A percentile compares a stretch with the other conserved stretches of the same genome.
phyloP scores from a whole-genome alignment of 106 monocot genomes.

The Cymbidium sinense region DNA sequence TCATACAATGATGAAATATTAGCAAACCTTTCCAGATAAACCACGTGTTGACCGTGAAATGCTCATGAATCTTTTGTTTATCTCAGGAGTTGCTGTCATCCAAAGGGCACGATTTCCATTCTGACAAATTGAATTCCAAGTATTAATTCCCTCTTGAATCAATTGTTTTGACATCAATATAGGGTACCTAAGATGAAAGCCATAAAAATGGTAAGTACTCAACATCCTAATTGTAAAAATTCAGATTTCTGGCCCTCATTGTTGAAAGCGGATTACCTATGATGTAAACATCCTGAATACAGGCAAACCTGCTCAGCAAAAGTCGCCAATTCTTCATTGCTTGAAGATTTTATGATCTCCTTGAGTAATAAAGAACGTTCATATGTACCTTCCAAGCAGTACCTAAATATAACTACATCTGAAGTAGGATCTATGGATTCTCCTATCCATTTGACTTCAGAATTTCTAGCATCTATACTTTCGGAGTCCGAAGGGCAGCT shows the following conservation, averaged over 20 bases:
- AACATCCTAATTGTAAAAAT: not conserved
- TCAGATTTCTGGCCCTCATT: slow-evolving; percentile 1
- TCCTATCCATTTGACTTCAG: slow-evolving; percentile 15
- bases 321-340: slow-evolving; percentile 45
- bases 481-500: slow-evolving; percentile 63
- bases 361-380: slow-evolving; percentile 59
- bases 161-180: slow-evolving; percentile 69
- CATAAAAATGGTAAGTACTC: not conserved
- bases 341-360: slow-evolving; percentile 31
- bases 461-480: slow-evolving; percentile 55
- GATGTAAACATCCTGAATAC: slow-evolving; percentile 85
- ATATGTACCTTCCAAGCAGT: slow-evolving; percentile 67
- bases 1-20: not conserved
- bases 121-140: slow-evolving; percentile 61
- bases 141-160: slow-evolving; percentile 45
- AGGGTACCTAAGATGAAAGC: slow-evolving; percentile 43
- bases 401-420: slow-evolving; percentile 63
- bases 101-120: slow-evolving; percentile 54
- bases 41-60: slow-evolving; percentile 58
- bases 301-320: slow-evolving; percentile 75
- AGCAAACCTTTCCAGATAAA: slow-evolving; percentile 65
- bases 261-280: slow-evolving; percentile 40
- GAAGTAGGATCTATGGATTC: slow-evolving; percentile 28
- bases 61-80: slow-evolving; percentile 71
- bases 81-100: slow-evolving; percentile 59